Percentiles rank a stretch among this genome's conserved stretches.
phyloP scores from a whole-genome alignment of 768 basidiomycete genomes.

The Vararia minispora region DNA sequence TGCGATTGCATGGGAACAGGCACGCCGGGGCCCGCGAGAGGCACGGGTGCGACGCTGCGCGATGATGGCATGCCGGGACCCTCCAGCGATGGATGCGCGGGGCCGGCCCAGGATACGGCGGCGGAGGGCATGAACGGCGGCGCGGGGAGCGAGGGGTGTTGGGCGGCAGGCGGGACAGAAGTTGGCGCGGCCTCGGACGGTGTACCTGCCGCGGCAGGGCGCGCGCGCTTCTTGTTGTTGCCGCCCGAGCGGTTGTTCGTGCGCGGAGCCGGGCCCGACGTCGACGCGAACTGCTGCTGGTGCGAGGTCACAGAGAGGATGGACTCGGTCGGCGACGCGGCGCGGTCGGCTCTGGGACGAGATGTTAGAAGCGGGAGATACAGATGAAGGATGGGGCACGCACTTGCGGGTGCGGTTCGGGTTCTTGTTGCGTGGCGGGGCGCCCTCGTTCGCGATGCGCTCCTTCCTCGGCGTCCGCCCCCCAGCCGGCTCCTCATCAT shows the following conservation, averaged over 20 bases:
- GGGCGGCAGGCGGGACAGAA: slow-evolving; percentile 1
- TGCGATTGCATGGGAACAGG: slow-evolving; percentile 22
- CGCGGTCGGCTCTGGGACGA: slow-evolving; percentile 45
- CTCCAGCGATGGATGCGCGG: slow-evolving; percentile 45
- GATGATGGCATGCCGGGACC: slow-evolving; percentile 73
- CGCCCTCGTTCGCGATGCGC: slow-evolving; percentile 31
- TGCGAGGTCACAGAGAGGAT: slow-evolving; percentile 64
- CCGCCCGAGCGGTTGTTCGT: slow-evolving; percentile 27
- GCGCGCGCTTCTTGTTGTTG: slow-evolving; percentile 10
- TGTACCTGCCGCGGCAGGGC: slow-evolving; percentile 6
- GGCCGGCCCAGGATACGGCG: slow-evolving; percentile 24
- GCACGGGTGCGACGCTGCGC: slow-evolving; percentile 27
- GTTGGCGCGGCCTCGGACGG: slow-evolving; percentile 7
- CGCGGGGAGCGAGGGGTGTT: slow-evolving; percentile 3
- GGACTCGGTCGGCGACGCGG: slow-evolving; percentile 63
- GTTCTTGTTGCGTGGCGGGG: slow-evolving; percentile 35
- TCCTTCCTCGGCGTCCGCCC: slow-evolving; percentile 57
- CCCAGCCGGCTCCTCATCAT: slow-evolving; percentile 44
- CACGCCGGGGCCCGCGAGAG: slow-evolving; percentile 25
- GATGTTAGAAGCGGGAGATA: not conserved
- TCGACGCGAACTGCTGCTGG: slow-evolving; percentile 26
- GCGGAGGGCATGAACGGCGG: slow-evolving; percentile 21
- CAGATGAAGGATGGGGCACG: slow-evolving; percentile 16
- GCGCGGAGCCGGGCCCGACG: slow-evolving; percentile 22
- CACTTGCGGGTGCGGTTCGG: slow-evolving; percentile 53